Conservation (phyloP, 2,329 filamentous ascomycete genomes). For the Phaeosphaeriaceae sp. region DNA sequence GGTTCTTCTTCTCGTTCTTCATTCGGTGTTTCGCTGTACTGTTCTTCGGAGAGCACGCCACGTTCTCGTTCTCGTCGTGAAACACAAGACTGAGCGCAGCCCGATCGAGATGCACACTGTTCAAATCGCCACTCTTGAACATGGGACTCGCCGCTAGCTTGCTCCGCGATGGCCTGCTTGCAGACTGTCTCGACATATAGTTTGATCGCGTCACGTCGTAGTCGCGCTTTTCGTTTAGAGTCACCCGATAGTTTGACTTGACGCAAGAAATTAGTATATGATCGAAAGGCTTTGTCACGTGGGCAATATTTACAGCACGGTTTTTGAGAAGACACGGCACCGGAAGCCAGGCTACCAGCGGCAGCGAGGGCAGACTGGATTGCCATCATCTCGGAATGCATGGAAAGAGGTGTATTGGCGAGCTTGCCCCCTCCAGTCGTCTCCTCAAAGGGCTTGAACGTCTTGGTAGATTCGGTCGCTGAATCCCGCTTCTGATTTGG, state of each 20-base stretch:
- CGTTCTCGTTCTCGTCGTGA: conserved; percentile 28
- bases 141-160: conserved; percentile 44
- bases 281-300: background rate
- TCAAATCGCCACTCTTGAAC: conserved; percentile 60
- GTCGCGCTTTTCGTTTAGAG: conserved; percentile 58
- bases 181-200: conserved; percentile 57
- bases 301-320: conserved; percentile 57
- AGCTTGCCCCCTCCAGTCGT: conserved; percentile 47
- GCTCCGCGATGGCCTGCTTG: conserved; percentile 36
- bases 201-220: conserved; percentile 53
- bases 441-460: conserved; percentile 52
- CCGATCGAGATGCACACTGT: conserved; percentile 54
- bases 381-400: conserved; percentile 66
- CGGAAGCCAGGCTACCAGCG: conserved; percentile 54
- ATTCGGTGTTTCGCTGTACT: conserved; percentile 41
- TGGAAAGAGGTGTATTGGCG: conserved; percentile 56
- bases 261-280: background rate
- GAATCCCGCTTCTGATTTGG: conserved; percentile 8
- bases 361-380: conserved; percentile 59
- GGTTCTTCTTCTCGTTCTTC: conserved; percentile 31
- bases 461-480: conserved; percentile 16
- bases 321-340: conserved; percentile 57
- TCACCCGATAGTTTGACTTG: conserved; percentile 44
- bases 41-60: conserved; percentile 27
- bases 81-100: conserved; percentile 27